Evolutionary conservation across 257 asterid genomes (phyloP).

Genomic region (Lithospermum erythrorhizon): DNA sequence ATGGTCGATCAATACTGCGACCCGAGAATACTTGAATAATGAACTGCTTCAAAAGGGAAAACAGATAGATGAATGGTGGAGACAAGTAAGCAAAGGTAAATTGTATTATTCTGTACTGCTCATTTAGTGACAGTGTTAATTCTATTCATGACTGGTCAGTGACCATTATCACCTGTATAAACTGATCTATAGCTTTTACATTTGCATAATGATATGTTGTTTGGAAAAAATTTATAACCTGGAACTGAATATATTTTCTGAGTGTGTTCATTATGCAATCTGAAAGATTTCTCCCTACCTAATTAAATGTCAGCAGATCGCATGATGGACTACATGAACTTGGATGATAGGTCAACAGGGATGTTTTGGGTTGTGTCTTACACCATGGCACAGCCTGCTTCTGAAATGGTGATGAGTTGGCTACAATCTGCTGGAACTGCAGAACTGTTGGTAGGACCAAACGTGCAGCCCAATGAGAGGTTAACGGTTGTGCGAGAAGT

Average conservation of each 20-base stretch:
- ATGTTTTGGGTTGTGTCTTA: constrained; percentile 99
- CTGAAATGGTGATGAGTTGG: constrained; percentile 88
- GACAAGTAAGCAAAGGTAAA: constrained; percentile 86
- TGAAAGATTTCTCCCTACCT: background rate
- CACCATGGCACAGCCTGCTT: constrained; percentile 98
- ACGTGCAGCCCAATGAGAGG: constrained; percentile 75
- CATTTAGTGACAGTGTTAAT: background rate
- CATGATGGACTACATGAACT: constrained; percentile 81
- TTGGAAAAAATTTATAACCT: background rate
- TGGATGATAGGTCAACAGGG: constrained; percentile 96
- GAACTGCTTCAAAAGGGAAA: constrained; percentile 99
- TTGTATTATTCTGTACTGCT: background rate
- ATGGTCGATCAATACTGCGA: constrained; percentile 77
- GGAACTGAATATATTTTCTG: background rate
- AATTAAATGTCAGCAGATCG: constrained; percentile 60
- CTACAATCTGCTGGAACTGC: constrained; percentile 80
- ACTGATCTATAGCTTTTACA: background rate
- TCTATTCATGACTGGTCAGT: background rate
- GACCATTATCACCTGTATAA: background rate
- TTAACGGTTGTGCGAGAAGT: constrained; percentile 92
- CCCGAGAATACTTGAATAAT: constrained; percentile 82
- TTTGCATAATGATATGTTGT: background rate
- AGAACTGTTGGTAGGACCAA: constrained; percentile 66
- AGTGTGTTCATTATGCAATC: background rate
- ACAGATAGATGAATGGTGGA: constrained; percentile 99